phyloP scores from a whole-genome alignment of 2,329 filamentous ascomycete genomes.

The Colletotrichum tropicale region DNA sequence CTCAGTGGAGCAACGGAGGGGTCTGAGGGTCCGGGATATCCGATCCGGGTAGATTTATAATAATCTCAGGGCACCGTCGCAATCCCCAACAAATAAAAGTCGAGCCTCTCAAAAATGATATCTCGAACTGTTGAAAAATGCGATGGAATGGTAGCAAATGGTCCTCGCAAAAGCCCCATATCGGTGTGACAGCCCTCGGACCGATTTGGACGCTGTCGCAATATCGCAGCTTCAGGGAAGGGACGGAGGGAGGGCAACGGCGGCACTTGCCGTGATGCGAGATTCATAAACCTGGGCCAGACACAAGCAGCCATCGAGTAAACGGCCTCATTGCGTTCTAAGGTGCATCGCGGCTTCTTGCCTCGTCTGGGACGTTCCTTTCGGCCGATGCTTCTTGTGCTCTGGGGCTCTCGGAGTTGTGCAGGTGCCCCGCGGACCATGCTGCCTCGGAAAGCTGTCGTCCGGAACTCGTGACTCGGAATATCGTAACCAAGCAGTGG shows the following conservation, averaged over 20 bases:
- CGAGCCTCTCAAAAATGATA: neutral
- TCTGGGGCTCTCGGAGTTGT: neutral
- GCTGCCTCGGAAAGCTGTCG: neutral
- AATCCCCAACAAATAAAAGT: neutral
- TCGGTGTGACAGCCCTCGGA: neutral
- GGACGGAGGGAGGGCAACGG: neutral
- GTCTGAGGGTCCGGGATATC: neutral
- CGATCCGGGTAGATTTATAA: neutral
- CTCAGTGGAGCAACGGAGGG: neutral
- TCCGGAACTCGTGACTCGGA: neutral
- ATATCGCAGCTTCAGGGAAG: neutral
- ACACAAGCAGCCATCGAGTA: neutral
- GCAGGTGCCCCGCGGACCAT: neutral
- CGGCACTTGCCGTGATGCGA: neutral
- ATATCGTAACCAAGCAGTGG: neutral
- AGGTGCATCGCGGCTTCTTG: neutral
- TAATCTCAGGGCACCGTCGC: neutral
- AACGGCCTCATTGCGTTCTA: fast-evolving
- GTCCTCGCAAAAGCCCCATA: neutral
- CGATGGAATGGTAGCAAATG: neutral
- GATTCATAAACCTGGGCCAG: neutral
- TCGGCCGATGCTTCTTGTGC: neutral
- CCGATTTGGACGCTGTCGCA: neutral
- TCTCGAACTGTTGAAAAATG: neutral
- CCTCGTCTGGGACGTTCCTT: neutral